These are phyloP conservation scores for Sophora flavescens DNA, from an alignment of 306 rosid genomes.

Conservation along the genomic window DNA sequence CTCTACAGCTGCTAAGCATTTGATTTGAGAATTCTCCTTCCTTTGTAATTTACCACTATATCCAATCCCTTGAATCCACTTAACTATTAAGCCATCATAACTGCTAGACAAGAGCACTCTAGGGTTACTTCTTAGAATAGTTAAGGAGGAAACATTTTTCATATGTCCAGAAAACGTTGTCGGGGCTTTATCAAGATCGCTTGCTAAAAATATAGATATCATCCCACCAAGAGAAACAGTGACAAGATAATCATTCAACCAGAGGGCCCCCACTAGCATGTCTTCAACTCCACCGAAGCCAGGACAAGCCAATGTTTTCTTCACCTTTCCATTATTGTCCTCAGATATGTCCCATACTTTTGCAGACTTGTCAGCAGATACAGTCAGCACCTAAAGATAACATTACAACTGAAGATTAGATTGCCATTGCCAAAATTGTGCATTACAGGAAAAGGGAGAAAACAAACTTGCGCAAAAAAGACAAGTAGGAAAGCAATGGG, in stretches of 20 bases:
- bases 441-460: constrained; percentile 8
- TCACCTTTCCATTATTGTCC: constrained; percentile 79
- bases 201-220: constrained; percentile 75
- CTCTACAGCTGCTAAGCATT: constrained; percentile 79
- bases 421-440: constrained; percentile 9
- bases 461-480: constrained; percentile 22
- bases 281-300: constrained; percentile 93
- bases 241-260: constrained; percentile 86
- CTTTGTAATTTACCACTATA: constrained; percentile 84
- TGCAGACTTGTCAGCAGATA: constrained; percentile 95
- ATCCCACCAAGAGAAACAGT: constrained; percentile 94
- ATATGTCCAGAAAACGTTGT: constrained; percentile 79
- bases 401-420: constrained; percentile 47
- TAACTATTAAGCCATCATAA: constrained; percentile 89
- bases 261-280: constrained; percentile 91
- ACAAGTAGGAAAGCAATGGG: constrained; percentile 22
- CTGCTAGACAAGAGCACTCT: constrained; percentile 82
- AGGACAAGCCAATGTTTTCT: constrained; percentile 74
- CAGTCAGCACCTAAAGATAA: constrained; percentile 78
- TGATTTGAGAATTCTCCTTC: constrained; percentile 86
- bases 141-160: constrained; percentile 87
- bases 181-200: constrained; percentile 86
- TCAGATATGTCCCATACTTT: constrained; percentile 88
- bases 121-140: constrained; percentile 75
- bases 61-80: constrained; percentile 94